Evolutionary conservation across 305 asterid genomes (phyloP).

Genomic region (Fraxinus albicans): DNA sequence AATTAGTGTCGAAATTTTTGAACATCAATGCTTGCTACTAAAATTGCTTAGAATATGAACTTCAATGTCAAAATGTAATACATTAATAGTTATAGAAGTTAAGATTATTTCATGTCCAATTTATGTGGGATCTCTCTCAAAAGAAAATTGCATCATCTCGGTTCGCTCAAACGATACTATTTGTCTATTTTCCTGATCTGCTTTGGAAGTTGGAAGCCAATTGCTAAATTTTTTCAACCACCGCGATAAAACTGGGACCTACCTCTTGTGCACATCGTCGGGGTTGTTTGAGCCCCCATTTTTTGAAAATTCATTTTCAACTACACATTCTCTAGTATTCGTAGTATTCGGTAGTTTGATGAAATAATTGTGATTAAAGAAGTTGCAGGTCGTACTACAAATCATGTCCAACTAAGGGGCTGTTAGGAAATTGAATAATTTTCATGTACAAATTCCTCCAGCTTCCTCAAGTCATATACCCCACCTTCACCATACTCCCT

Average conservation of each 20-base stretch:
- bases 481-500: constrained; percentile 31
- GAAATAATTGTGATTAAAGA: background rate
- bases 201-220: background rate
- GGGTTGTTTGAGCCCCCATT: too few relatives aligned
- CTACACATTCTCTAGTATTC: too few relatives aligned
- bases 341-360: background rate
- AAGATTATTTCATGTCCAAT: background rate
- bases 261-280: background rate
- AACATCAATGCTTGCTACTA: background rate
- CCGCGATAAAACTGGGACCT: background rate
- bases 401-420: constrained; percentile 12
- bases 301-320: too few relatives aligned
- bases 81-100: too few relatives aligned
- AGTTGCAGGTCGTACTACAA: background rate
- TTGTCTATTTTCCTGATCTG: background rate
- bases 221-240: background rate
- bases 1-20: background rate
- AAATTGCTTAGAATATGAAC: background rate
- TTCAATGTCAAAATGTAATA: background rate
- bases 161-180: background rate
- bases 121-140: background rate
- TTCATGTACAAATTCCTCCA: constrained; percentile 9
- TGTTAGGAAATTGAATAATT: constrained; percentile 25
- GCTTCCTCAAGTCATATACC: constrained; percentile 1
- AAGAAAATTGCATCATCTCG: background rate